A percentile compares a stretch with the other conserved stretches of the same genome.
phyloP scores from a whole-genome alignment of 1,284 basidiomycete genomes.

The Ganoderma lingzhi region DNA sequence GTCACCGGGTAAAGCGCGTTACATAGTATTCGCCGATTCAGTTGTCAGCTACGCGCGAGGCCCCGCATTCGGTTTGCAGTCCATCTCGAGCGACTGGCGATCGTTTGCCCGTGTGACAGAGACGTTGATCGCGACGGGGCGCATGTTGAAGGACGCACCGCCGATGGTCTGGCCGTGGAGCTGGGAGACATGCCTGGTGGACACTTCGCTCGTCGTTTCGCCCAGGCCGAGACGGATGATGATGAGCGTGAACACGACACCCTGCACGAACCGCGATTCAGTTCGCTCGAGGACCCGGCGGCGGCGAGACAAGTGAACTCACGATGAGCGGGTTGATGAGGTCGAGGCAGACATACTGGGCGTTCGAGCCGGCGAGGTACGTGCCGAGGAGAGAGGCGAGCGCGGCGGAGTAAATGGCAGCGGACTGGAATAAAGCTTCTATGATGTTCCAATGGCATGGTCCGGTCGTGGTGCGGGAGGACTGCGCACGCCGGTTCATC shows the following conservation, averaged over 20 bases:
- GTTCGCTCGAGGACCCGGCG: background rate
- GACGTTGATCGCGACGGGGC: slow-evolving; percentile 24
- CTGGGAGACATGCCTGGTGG: slow-evolving; percentile 3
- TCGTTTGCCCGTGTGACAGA: slow-evolving; percentile 19
- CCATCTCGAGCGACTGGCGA: slow-evolving; percentile 20
- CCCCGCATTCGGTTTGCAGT: slow-evolving; percentile 22
- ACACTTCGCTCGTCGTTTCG: slow-evolving; percentile 20
- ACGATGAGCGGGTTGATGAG: slow-evolving; percentile 28
- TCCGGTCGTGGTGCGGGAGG: slow-evolving; percentile 6
- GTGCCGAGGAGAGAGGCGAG: slow-evolving; percentile 25
- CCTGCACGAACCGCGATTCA: slow-evolving; percentile 9
- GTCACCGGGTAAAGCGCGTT: too few relatives aligned
- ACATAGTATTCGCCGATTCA: background rate
- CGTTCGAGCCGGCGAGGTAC: slow-evolving; percentile 25
- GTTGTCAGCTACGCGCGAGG: slow-evolving; percentile 12
- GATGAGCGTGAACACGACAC: slow-evolving; percentile 29
- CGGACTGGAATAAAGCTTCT: slow-evolving; percentile 29
- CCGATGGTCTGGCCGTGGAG: slow-evolving; percentile 16
- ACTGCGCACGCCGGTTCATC: slow-evolving; percentile 26
- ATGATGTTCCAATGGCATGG: slow-evolving; percentile 18
- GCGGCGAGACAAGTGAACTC: background rate
- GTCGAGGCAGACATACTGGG: slow-evolving; percentile 25
- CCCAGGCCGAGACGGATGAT: slow-evolving; percentile 30
- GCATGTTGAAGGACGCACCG: slow-evolving; percentile 18
- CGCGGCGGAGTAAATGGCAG: slow-evolving; percentile 28